Percentiles rank a stretch among this genome's conserved stretches.
phyloP scores from a whole-genome alignment of 1,284 basidiomycete genomes.

The Ceratobasidium sp. region DNA sequence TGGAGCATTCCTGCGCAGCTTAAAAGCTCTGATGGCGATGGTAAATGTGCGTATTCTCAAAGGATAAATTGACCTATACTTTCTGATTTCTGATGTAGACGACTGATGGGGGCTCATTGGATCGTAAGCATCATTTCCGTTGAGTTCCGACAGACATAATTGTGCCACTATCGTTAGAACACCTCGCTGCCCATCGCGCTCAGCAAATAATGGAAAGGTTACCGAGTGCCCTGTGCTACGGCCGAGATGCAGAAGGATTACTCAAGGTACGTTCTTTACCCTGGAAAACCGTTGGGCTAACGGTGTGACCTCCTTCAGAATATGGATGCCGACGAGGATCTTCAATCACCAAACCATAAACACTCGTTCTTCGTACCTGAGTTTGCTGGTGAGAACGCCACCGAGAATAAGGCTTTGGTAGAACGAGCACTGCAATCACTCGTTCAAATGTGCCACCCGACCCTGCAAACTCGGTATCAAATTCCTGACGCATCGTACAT shows the following conservation, averaged over 20 bases:
- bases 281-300: not conserved
- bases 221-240: slow-evolving; percentile 7
- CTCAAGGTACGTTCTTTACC: slow-evolving; percentile 6
- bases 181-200: slow-evolving; percentile 33
- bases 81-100: not conserved
- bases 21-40: slow-evolving; percentile 71
- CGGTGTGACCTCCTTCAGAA: too few relatives aligned
- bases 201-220: slow-evolving; percentile 15
- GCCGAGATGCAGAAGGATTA: slow-evolving; percentile 6
- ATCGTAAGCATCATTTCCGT: slow-evolving; percentile 32
- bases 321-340: slow-evolving; percentile 27
- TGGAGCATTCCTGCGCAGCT: slow-evolving; percentile 60
- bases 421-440: slow-evolving; percentile 5
- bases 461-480: not conserved
- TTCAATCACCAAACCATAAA: not conserved
- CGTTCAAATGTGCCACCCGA: not conserved
- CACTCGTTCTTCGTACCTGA: slow-evolving; percentile 6
- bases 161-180: slow-evolving; percentile 21
- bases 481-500: slow-evolving; percentile 21
- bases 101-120: slow-evolving; percentile 39
- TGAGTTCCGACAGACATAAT: not conserved
- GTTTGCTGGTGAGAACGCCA: not conserved
- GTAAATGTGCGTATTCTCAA: slow-evolving; percentile 56
- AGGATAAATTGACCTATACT: not conserved
- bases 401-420: not conserved